phyloP scores from a whole-genome alignment of 208 protist species.

The Leishmania major region DNA sequence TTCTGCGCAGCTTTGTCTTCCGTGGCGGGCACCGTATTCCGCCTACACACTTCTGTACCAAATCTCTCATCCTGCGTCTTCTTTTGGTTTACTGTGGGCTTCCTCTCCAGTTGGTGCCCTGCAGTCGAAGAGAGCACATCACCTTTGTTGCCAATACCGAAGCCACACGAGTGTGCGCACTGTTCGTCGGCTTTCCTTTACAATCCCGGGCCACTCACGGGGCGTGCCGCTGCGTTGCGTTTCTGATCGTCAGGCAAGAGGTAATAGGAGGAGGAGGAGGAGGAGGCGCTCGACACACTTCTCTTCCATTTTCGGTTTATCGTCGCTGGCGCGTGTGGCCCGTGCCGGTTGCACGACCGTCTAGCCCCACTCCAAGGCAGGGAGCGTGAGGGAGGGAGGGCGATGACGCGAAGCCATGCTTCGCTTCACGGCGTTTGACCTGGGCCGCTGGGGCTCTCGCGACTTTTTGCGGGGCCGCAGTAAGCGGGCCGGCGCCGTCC shows the following conservation, averaged over 20 bases:
- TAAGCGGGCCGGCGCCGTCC: constrained; percentile 78
- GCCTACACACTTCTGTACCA: background rate
- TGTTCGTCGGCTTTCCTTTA: background rate
- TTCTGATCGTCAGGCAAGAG: background rate
- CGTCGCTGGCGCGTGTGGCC: background rate
- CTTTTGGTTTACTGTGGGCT: no score
- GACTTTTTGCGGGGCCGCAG: constrained; percentile 80
- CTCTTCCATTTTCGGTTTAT: background rate
- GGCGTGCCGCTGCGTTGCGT: background rate
- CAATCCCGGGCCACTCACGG: background rate
- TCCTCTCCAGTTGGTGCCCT: background rate
- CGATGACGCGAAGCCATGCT: constrained; percentile 22
- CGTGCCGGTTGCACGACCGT: background rate
- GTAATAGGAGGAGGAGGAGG: background rate
- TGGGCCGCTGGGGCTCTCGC: constrained; percentile 76
- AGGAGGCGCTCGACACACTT: background rate
- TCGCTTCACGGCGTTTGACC: constrained; percentile 10
- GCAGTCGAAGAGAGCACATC: background rate
- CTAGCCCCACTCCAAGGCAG: background rate
- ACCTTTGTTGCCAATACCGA: background rate
- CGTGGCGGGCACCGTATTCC: background rate
- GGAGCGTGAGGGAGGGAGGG: background rate
- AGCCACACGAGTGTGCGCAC: background rate
- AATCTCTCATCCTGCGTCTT: background rate
- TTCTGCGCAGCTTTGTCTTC: background rate